These are phyloP conservation scores for Cylindricascospora bacillispora DNA, from an alignment of 1,139 yeast species.

Conservation along the genomic window DNA sequence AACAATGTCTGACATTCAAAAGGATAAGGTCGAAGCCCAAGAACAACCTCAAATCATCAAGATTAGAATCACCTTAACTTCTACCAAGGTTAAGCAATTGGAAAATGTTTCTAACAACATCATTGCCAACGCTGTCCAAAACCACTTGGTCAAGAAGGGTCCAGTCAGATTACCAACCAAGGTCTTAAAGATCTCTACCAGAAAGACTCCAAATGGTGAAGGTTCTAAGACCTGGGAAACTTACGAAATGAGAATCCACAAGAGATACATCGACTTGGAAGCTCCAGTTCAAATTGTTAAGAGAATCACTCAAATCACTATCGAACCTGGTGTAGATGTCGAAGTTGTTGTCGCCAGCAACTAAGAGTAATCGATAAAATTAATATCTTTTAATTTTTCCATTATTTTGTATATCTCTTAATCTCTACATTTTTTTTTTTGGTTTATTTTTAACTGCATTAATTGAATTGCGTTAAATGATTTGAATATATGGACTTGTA, in stretches of 20 bases:
- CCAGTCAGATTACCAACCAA: slow-evolving; percentile 99
- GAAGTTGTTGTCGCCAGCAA: slow-evolving; percentile 36
- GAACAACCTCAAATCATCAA: slow-evolving; percentile 82
- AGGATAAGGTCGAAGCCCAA: slow-evolving; percentile 74
- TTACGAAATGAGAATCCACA: slow-evolving; percentile 99
- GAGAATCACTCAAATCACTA: slow-evolving; percentile 92
- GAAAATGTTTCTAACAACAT: slow-evolving; percentile 89
- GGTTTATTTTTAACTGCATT: not conserved
- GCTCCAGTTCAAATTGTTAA: slow-evolving; percentile 92
- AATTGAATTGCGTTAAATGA: slow-evolving; percentile 3
- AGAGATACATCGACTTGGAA: slow-evolving; percentile 97
- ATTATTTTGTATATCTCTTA: slow-evolving; percentile 1
- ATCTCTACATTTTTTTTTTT: slow-evolving; percentile 3
- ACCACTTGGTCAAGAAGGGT: slow-evolving; percentile 84
- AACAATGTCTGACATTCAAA: slow-evolving; percentile 73
- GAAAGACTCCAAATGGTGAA: slow-evolving; percentile 99
- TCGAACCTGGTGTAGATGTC: slow-evolving; percentile 63
- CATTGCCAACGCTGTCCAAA: slow-evolving; percentile 74
- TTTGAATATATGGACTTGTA: not conserved
- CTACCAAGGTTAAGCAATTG: slow-evolving; percentile 97
- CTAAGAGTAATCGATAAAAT: slow-evolving; percentile 7
- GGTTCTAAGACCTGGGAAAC: slow-evolving; percentile 99
- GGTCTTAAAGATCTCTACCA: slow-evolving; percentile 96
- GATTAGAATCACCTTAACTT: slow-evolving; percentile 98
- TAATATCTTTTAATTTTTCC: not conserved